Percentiles rank a stretch among this genome's conserved stretches.
Evolutionary conservation across 345 rosid species (phyloP).

Genomic region (Excoecaria cochinchinensis): DNA sequence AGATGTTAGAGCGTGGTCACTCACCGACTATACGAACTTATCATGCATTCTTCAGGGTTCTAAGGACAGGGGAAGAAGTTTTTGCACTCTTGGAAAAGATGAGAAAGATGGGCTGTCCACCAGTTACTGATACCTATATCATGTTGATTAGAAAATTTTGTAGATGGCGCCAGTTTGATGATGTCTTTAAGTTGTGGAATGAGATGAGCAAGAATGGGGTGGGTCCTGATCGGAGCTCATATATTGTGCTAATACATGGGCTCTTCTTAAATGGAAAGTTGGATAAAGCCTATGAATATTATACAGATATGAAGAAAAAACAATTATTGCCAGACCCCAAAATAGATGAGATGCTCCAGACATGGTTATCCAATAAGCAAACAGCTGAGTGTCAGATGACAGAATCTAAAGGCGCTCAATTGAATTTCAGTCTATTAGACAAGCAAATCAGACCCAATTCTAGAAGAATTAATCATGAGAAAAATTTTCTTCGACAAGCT

Average conservation of each 20-base stretch:
- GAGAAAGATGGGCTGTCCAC: slow-evolving; percentile 67
- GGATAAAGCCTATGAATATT: slow-evolving; percentile 70
- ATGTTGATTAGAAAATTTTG: slow-evolving; percentile 88
- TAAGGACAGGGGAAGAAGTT: slow-evolving; percentile 63
- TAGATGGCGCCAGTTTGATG: slow-evolving; percentile 76
- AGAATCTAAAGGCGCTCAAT: slow-evolving; percentile 30
- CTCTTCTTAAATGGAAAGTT: slow-evolving; percentile 77
- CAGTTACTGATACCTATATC: slow-evolving; percentile 68
- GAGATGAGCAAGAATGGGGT: slow-evolving; percentile 65
- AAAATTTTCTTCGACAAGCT: slow-evolving; percentile 53
- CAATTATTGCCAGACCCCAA: slow-evolving; percentile 61
- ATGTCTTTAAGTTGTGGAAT: slow-evolving; percentile 67
- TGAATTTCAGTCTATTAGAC: slow-evolving; percentile 12
- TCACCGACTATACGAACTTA: slow-evolving; percentile 64
- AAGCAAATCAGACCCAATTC: slow-evolving; percentile 24
- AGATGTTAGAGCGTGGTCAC: slow-evolving; percentile 58
- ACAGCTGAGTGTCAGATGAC: slow-evolving; percentile 33
- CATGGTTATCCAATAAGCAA: slow-evolving; percentile 62
- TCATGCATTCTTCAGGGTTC: slow-evolving; percentile 69
- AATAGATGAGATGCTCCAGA: slow-evolving; percentile 67
- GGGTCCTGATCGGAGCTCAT: slow-evolving; percentile 76
- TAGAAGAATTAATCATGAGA: slow-evolving; percentile 33
- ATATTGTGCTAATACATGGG: slow-evolving; percentile 86
- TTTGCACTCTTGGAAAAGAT: slow-evolving; percentile 73
- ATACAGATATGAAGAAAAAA: slow-evolving; percentile 74